Base-by-base conservation (phyloP, 2,329 filamentous ascomycete genomes). In the Dactylellina cionopaga region DNA sequence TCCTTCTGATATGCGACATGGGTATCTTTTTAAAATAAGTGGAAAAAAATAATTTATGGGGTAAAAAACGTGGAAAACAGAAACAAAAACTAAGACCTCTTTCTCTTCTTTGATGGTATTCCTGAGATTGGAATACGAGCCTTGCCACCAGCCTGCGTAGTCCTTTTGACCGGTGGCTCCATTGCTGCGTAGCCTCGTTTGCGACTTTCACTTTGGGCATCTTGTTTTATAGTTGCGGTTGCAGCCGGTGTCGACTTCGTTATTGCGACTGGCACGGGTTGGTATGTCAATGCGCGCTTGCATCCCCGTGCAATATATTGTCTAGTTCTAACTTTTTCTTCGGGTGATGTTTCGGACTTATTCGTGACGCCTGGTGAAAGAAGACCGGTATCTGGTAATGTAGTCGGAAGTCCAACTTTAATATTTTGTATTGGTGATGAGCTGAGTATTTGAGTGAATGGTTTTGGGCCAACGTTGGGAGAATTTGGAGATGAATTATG, bases 321-420 rank as follows among this genome's bases (percentile, higher is more conserved):
- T 15, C 63, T 56, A 5, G 62, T 68, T 29, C 63, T 58, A 9
- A 31, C 63, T 10, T 17, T 68, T 13, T 68, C 63, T 24, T 68
- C 63, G n/a, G 63, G 63, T 6, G 63, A 68, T 15, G 63, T 68
- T 33, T 68, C 63, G 2, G 63, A 68, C 22, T 68, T 49, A 17
- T 68, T 68, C 11, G 63, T 68, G 31, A 58, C 51, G 6, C 51
- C 63, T 19, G 63, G 63, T 1, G 63, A 68, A 5, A 68, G 54
- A n/a, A 68, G 52, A 25, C 63, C 63, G 10, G 63, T 59, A 27
- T 68, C 63, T 9, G 51, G 43, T 13, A 41, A 13, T 5, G 24
- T 27, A 5, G 54, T 52, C 22, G 52, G 33, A 1, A 43, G 41
- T 15, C 33, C 11, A 7, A 37, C 5, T 52, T 37, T 52, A 24